phyloP scores from a whole-genome alignment of 2,329 filamentous ascomycete genomes.

The Ophiognomonia clavigignenti-juglandacearum region DNA sequence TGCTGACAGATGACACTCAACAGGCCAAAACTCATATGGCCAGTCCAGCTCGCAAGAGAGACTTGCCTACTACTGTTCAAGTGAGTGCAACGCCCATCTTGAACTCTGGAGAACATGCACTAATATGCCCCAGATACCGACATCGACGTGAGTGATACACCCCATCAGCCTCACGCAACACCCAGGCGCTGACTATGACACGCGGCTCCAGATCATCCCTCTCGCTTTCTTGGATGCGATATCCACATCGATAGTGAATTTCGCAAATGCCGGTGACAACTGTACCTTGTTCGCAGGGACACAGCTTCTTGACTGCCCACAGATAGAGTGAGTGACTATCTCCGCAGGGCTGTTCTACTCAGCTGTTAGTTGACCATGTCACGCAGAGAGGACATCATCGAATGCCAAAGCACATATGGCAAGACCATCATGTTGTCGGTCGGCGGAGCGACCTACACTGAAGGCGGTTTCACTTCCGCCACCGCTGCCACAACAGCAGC shows the following conservation, averaged over 20 bases:
- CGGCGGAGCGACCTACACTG: slow-evolving; percentile 65
- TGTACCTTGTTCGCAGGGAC: slow-evolving; percentile 58
- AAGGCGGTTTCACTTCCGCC: slow-evolving; percentile 58
- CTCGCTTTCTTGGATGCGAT: slow-evolving; percentile 59
- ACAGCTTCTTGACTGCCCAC: slow-evolving; percentile 53
- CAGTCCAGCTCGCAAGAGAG: slow-evolving; percentile 47
- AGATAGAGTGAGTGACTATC: slow-evolving; percentile 51
- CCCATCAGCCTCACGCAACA: slow-evolving; percentile 9
- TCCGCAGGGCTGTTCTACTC: neutral
- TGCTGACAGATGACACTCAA: neutral
- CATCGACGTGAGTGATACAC: slow-evolving; percentile 35
- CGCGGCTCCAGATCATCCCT: slow-evolving; percentile 50
- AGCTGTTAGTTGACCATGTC: neutral
- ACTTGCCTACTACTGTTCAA: slow-evolving; percentile 54
- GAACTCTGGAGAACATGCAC: neutral
- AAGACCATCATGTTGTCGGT: slow-evolving; percentile 72
- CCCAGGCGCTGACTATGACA: neutral
- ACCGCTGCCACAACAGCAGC: slow-evolving; percentile 51
- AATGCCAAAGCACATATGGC: slow-evolving; percentile 56
- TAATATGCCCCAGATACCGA: slow-evolving; percentile 31
- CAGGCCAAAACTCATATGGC: slow-evolving; percentile 56
- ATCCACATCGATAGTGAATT: slow-evolving; percentile 52
- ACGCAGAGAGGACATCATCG: slow-evolving; percentile 42
- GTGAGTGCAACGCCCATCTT: slow-evolving; percentile 32
- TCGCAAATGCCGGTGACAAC: slow-evolving; percentile 58